Conservation (phyloP, 1,139 yeast species). For the Lodderomyces jiufengensis region DNA sequence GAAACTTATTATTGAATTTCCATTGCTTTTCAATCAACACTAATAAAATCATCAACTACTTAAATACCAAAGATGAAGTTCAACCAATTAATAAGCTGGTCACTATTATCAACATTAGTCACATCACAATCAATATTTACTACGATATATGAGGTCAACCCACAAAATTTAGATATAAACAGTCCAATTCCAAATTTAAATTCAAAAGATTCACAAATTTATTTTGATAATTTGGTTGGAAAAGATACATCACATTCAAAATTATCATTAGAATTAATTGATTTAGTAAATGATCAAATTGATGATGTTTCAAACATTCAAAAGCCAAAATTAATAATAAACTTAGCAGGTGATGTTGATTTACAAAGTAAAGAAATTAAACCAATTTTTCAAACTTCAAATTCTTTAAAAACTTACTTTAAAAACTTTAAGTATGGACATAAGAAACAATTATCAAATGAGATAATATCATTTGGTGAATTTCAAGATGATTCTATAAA, state of each 20-base stretch:
- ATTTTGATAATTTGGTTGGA: constrained; percentile 4
- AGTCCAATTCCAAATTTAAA: constrained; percentile 6
- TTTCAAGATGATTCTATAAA: neutral
- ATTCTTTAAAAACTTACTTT: neutral
- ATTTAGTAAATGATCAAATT: constrained; percentile 24
- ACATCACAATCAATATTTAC: too few species aligned
- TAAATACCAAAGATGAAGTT: too few species aligned
- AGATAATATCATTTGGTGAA: neutral
- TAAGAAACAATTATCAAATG: neutral
- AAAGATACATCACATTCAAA: constrained; percentile 9
- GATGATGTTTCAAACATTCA: constrained; percentile 4
- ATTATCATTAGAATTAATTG: constrained; percentile 23
- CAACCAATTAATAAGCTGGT: constrained; percentile 11
- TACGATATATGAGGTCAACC: too few species aligned
- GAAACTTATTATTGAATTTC: too few species aligned
- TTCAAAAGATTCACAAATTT: constrained; percentile 10
- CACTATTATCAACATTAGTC: constrained; percentile 7
- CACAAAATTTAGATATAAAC: too few species aligned
- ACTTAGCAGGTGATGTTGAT: constrained; percentile 34
- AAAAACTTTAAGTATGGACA: neutral
- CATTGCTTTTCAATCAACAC: too few species aligned
- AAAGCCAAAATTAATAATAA: constrained; percentile 34
- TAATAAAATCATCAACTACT: too few species aligned
- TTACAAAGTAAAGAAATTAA: neutral
- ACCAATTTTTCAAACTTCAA: constrained; percentile 1